Conservation (phyloP, 2,329 filamentous ascomycete species). For the Didymella exigua region DNA sequence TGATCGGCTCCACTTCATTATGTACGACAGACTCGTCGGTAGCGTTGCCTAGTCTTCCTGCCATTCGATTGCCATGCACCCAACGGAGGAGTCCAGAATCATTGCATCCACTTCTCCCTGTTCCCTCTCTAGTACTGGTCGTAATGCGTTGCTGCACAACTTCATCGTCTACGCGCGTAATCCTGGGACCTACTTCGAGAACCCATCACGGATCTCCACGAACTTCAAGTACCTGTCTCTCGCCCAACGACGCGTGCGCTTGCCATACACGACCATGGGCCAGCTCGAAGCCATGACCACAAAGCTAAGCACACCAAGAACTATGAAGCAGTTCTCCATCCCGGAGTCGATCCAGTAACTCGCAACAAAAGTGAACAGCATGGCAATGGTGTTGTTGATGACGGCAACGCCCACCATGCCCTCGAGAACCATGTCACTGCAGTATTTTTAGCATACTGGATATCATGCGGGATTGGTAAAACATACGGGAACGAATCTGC, state of each 20-base stretch:
- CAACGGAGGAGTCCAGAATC: neutral
- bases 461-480: neutral
- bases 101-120: neutral
- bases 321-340: conserved; percentile 29
- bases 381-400: conserved; percentile 27
- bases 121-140: neutral
- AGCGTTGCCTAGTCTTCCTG: neutral
- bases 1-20: neutral
- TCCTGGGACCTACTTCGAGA: conserved; percentile 14
- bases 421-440: conserved; percentile 28
- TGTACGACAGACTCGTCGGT: neutral
- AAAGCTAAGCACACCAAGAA: conserved; percentile 26
- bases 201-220: conserved; percentile 27
- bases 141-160: neutral
- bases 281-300: conserved; percentile 24
- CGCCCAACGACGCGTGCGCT: conserved; percentile 21
- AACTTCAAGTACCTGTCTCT: conserved; percentile 25
- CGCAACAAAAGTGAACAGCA: conserved; percentile 26
- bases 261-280: conserved; percentile 27
- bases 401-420: conserved; percentile 30
- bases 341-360: conserved; percentile 26
- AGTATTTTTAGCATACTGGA: neutral
- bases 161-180: neutral
- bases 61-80: neutral
- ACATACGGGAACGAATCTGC: conserved; percentile 28